Evolutionary conservation across 805 yeast genomes (phyloP), one percentile per base, ranked within the genome.

Genomic region (Spathaspora gorwiae): DNA sequence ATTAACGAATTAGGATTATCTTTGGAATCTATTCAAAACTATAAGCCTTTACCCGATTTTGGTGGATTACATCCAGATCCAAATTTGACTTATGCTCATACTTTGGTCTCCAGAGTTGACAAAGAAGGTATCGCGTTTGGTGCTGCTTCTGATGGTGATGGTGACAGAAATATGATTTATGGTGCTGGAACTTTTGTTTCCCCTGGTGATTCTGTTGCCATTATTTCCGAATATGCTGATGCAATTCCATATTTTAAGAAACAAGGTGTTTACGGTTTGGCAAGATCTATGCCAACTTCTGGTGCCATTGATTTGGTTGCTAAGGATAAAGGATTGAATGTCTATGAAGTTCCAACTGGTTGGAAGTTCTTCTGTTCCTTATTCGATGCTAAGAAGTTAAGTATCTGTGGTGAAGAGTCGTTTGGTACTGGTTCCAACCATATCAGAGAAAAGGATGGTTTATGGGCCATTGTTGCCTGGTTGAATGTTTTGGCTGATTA

Each of bases 41-140:
- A 70, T 58, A 64, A 54, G 13, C 96, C 97, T 30, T 65, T 76
- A 61, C 90, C 92, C 13, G 99, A 92, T 65, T 92, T 92, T 60
- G 99, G 99, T 51, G 99, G 99, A 1, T 74, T 90, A 54, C 99
- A 92, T 65, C 99, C 99, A 15, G 99, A 92, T 68, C 99, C 99
- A 53, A 92, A 92, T 70, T 78, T 92, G 65, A 90, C 97, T 11
- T 92, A 94, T 61, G 99, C 98, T 9, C 80, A 77, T 48, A 81
- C 96, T 14, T 75, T 92, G 51, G 99, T 92, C 15, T 84, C 80
- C 31, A 77, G 78, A 52, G 99, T 92, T n/a, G 97, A 94, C 60
- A 61, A 66, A 15, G 86, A 86, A 47, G 70, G 80, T 47, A 87
- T 90, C 53, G 87, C 92, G 7, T 92, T 92, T 63, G 99, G 99